A percentile compares a stretch with the other conserved stretches of the same genome.
These are phyloP conservation scores for Fusarium setosum DNA, from an alignment of 2,329 filamentous ascomycete species.

Conservation along the genomic window DNA sequence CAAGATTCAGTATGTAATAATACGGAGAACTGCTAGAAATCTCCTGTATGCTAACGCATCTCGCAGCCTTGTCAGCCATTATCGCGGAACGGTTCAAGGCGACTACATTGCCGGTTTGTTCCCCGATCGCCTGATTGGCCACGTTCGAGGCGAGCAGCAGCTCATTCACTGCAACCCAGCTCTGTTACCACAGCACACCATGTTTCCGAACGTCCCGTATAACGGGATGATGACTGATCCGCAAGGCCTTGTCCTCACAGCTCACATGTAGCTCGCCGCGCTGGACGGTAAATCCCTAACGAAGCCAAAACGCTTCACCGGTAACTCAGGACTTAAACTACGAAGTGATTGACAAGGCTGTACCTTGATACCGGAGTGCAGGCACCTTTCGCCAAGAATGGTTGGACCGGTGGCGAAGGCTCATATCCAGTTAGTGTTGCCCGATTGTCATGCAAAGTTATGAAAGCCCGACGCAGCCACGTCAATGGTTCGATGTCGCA, in stretches of 20 bases:
- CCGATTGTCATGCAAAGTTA: slow-evolving; percentile 5
- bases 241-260: not conserved
- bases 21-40: not conserved
- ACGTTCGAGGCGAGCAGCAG: not conserved
- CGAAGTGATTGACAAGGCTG: not conserved
- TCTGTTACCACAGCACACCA: not conserved
- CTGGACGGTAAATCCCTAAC: not conserved
- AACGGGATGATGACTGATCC: not conserved
- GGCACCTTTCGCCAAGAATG: slow-evolving; percentile 11
- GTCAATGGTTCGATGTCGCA: not conserved
- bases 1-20: not conserved
- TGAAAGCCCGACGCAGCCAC: slow-evolving; percentile 8
- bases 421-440: not conserved
- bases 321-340: slow-evolving; percentile 5
- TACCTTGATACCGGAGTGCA: not conserved
- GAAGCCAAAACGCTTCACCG: not conserved
- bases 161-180: not conserved
- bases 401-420: not conserved
- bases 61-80: not conserved
- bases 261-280: not conserved
- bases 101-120: not conserved
- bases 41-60: too few relatives aligned
- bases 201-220: not conserved
- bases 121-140: not conserved
- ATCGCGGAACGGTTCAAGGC: not conserved